These are phyloP conservation scores for Astraeus odoratus DNA, from an alignment of 768 basidiomycete species.

Conservation along the genomic window DNA sequence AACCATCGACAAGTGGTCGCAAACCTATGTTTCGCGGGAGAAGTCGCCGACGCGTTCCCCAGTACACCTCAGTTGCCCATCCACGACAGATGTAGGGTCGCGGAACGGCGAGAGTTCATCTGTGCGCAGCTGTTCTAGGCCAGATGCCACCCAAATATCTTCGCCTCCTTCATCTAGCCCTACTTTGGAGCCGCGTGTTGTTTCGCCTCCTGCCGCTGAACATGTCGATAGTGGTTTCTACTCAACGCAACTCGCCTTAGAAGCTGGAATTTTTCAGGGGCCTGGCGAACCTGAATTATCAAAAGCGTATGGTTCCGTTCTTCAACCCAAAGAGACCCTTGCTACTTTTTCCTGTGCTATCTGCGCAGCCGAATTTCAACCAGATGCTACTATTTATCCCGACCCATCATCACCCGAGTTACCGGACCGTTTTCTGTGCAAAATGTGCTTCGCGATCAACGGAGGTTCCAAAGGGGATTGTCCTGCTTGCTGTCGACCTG, in stretches of 20 bases:
- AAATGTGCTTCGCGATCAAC: conserved; percentile 59
- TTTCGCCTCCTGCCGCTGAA: conserved; percentile 45
- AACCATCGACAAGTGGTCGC: conserved; percentile 67
- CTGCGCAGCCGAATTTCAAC: conserved; percentile 60
- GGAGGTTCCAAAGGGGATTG: conserved; percentile 79
- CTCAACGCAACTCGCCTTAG: too few relatives aligned
- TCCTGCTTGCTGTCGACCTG: conserved; percentile 58
- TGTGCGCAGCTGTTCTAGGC: conserved; percentile 45
- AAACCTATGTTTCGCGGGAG: conserved; percentile 62
- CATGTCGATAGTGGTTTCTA: too few relatives aligned
- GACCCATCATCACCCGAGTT: conserved; percentile 37
- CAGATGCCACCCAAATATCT: conserved; percentile 29
- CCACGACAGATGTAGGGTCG: conserved; percentile 7
- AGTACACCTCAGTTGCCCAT: conserved; percentile 14
- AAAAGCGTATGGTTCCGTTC: conserved; percentile 79
- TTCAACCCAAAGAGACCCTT: conserved; percentile 74
- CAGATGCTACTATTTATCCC: conserved; percentile 83
- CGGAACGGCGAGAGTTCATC: conserved; percentile 3
- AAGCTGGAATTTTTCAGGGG: conserved; percentile 56
- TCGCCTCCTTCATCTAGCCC: conserved; percentile 31
- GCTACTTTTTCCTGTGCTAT: conserved; percentile 59
- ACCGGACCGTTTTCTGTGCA: conserved; percentile 60
- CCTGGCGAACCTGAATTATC: conserved; percentile 57
- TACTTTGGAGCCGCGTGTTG: conserved; percentile 53
- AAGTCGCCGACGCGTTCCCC: conserved; percentile 37